Percentiles rank a stretch among this genome's conserved stretches.
These are phyloP conservation scores for Globisporangium nunn DNA, from an alignment of 352 stramenopile genomes.

Conservation along the genomic window DNA sequence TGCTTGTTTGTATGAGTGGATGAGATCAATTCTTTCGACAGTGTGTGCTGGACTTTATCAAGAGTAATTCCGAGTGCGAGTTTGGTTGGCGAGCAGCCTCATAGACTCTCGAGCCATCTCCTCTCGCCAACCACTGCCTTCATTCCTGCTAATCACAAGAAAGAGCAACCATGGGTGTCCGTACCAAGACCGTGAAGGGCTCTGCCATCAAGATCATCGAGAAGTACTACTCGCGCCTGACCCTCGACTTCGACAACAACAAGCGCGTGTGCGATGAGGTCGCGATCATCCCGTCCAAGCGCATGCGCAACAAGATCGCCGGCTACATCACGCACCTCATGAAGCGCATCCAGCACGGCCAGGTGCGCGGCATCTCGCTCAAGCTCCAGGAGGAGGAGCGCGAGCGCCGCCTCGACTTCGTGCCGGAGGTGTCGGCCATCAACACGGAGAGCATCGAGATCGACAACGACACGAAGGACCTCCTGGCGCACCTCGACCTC, in stretches of 20 bases:
- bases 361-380: conserved; percentile 98
- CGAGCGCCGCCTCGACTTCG: conserved; percentile 99
- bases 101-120: neutral
- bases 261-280: conserved; percentile 97
- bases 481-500: conserved; percentile 95
- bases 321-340: conserved; percentile 99
- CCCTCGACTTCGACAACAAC: conserved; percentile 99
- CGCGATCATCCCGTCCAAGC: conserved; percentile 99
- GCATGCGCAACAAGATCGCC: conserved; percentile 99
- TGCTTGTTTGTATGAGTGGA: neutral
- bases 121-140: neutral
- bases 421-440: conserved; percentile 96
- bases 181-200: conserved; percentile 99
- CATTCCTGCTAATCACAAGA: conserved; percentile 20
- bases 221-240: conserved; percentile 99
- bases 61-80: neutral
- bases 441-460: conserved; percentile 94
- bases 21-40: neutral
- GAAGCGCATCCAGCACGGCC: conserved; percentile 99
- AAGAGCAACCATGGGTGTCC: conserved; percentile 92
- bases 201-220: conserved; percentile 99
- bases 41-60: neutral
- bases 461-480: conserved; percentile 97
- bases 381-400: conserved; percentile 99
- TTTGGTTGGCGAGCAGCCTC: neutral